phyloP scores from a whole-genome alignment of 805 yeast genomes.

The Cyberlindnera meyerae region DNA sequence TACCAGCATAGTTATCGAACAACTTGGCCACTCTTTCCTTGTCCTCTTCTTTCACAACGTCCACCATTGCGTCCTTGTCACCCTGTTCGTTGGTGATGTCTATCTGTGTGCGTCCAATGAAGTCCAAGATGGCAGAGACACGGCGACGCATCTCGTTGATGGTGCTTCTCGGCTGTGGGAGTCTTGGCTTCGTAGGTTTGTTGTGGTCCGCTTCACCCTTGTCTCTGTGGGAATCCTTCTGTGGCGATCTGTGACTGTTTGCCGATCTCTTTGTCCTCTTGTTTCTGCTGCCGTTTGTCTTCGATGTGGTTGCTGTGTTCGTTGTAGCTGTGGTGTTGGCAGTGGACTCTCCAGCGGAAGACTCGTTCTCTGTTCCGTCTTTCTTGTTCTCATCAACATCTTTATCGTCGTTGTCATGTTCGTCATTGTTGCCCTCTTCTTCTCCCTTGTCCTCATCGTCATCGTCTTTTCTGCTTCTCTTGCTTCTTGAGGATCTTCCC shows the following conservation, averaged over 20 bases:
- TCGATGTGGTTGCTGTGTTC: too few relatives aligned
- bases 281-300: conserved; percentile 8
- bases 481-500: conserved; percentile 8
- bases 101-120: conserved; percentile 79
- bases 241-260: conserved; percentile 4
- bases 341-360: conserved; percentile 16
- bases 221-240: conserved; percentile 19
- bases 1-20: conserved; percentile 50
- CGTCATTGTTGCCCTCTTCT: neutral
- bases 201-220: conserved; percentile 43
- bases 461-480: conserved; percentile 9
- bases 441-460: conserved; percentile 5
- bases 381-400: conserved; percentile 3
- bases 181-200: conserved; percentile 77
- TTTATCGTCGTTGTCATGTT: neutral
- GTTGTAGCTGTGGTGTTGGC: too few relatives aligned
- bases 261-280: conserved; percentile 11
- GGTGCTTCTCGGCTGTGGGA: conserved; percentile 71
- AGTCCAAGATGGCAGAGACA: conserved; percentile 85
- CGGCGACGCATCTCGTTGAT: conserved; percentile 83
- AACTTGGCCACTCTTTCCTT: conserved; percentile 37
- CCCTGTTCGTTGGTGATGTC: conserved; percentile 74
- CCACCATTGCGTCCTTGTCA: conserved; percentile 46
- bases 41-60: conserved; percentile 39
- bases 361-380: conserved; percentile 8